Evolutionary conservation across 257 asterid species (phyloP), one percentile per base, ranked within the genome.

Genomic region (Agastache rugosa): DNA sequence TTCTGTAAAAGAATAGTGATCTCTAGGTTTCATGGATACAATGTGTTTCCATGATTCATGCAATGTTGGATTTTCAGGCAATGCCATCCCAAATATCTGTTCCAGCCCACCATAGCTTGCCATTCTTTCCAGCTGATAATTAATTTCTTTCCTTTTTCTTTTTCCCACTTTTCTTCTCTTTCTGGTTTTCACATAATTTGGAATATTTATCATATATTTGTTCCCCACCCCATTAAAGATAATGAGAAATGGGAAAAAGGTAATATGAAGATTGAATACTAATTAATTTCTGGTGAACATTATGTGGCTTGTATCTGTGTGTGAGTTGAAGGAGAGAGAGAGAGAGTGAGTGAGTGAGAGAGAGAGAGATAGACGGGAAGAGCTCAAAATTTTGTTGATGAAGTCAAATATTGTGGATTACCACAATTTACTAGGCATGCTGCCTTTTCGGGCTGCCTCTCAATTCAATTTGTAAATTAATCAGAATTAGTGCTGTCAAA

Each of bases 61-160:
- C 63, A 11, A 84, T 34, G 78, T 34, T 51, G 89, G 83, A 73
- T 44, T 83, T 79, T 83, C 88, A 22, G 82, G 85, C 67, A 85
- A 73, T 77, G 90, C 81, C 19, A 78, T 86, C 39, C 85, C 89
- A 69, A 87, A 85, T 31, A 89, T 80, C 74, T 80, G 96, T 69
- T 86, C 88, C 34, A 85, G 75, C 78, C 87, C 78, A 45, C 87
- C 88, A 75, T 87, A 89, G 78, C 87, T 85, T 35, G 96, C 88
- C 94, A 88, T 87, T n/a, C n/a, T n/a, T n/a, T n/a, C n/a, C n/a
- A n/a, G n/a, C n/a, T n/a, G n/a, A n/a, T n/a, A n/a, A n/a, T n/a
- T 20, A 2, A 2, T 27, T 22, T 25, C 1, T 8, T 4, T 5
- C 8, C 0, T 10, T 31, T 20, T 3, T n/a, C n/a, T 22, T 51